Evolutionary conservation across 2,329 filamentous ascomycete genomes (phyloP), one percentile per base, ranked within the genome.

Genomic region (Alternaria hordeiaustralica): DNA sequence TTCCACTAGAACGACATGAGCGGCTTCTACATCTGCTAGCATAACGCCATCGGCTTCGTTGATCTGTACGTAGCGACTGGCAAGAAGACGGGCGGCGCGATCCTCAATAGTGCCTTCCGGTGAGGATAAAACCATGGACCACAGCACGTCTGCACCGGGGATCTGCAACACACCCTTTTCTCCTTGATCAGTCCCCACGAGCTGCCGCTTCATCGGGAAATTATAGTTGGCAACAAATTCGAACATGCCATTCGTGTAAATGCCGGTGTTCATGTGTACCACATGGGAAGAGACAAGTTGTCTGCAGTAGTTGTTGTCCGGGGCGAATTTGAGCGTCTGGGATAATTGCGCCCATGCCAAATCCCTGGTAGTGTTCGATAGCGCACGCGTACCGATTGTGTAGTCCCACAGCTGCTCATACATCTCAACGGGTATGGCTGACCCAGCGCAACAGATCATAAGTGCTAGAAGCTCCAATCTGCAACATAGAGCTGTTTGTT

Each of bases 91-190:
- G 28, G 91, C 93, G 1, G 92, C 91, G 56, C 85, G 81, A 20
- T 86, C 85, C 68, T 92, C 92, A 51, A 96, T 89, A 0, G 85
- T 87, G 41, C 86, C 82, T 41, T 87, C 83, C 6, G 89, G 88
- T 2, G 92, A 89, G 15, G 87, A 89, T 57, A 97, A 82, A 33
- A 95, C 88, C 71, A 97, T 88, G 23, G 89, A 88, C 94, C 94
- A 97, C n/a, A 97, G 82, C 61, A 94, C 87, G 70, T 96, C 91
- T 66, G 84, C 83, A 7, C 84, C 84, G 5, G 84, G 86, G 64
- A 83, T 86, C 68, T 86, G 82, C 26, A 87, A 75, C 11, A 84
- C 80, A 15, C 55, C 64, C 10, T 67, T 67, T 4, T 73, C 69
- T 44, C 68, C 69, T 18, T 70, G 61, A 7, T 69, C 62, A 1